phyloP scores from a whole-genome alignment of 2,329 filamentous ascomycete species.

The Colletotrichum sidae region DNA sequence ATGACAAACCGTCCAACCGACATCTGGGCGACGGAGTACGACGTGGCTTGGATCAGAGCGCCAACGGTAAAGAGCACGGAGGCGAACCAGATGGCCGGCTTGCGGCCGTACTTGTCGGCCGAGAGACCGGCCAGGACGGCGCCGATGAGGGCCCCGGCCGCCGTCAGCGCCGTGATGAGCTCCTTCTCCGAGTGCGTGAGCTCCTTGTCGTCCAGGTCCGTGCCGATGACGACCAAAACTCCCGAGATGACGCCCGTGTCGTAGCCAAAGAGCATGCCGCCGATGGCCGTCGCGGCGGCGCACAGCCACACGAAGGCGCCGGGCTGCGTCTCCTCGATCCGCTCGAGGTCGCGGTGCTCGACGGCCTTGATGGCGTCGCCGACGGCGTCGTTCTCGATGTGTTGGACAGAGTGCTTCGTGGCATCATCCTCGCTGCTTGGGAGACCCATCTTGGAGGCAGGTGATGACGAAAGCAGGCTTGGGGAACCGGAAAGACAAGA shows the following conservation, averaged over 20 bases:
- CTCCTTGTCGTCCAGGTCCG: slow-evolving; percentile 60
- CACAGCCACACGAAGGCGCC: slow-evolving; percentile 44
- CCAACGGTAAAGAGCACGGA: slow-evolving; percentile 39
- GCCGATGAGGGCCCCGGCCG: slow-evolving; percentile 40
- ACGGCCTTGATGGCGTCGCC: slow-evolving; percentile 19
- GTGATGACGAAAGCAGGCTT: too few species aligned
- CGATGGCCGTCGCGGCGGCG: slow-evolving; percentile 43
- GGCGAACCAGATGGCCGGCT: slow-evolving; percentile 28
- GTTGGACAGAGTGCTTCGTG: slow-evolving; percentile 1
- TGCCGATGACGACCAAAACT: slow-evolving; percentile 55
- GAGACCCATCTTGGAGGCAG: not conserved
- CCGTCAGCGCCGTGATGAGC: slow-evolving; percentile 39
- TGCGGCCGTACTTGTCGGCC: slow-evolving; percentile 41
- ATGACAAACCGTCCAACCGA: slow-evolving; percentile 39
- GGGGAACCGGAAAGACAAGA: not conserved
- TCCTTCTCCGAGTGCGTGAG: slow-evolving; percentile 59
- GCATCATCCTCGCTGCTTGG: slow-evolving; percentile 3
- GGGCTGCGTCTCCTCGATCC: slow-evolving; percentile 42
- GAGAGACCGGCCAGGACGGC: slow-evolving; percentile 41
- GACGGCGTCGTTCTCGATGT: slow-evolving; percentile 11
- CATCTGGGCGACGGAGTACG: slow-evolving; percentile 40
- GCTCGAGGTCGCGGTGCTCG: slow-evolving; percentile 23
- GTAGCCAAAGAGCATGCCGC: slow-evolving; percentile 49
- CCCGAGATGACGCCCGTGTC: slow-evolving; percentile 62
- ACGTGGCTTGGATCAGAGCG: slow-evolving; percentile 38